These are phyloP conservation scores for Posidonia australis DNA, from an alignment of 106 monocot species.

Conservation along the genomic window DNA sequence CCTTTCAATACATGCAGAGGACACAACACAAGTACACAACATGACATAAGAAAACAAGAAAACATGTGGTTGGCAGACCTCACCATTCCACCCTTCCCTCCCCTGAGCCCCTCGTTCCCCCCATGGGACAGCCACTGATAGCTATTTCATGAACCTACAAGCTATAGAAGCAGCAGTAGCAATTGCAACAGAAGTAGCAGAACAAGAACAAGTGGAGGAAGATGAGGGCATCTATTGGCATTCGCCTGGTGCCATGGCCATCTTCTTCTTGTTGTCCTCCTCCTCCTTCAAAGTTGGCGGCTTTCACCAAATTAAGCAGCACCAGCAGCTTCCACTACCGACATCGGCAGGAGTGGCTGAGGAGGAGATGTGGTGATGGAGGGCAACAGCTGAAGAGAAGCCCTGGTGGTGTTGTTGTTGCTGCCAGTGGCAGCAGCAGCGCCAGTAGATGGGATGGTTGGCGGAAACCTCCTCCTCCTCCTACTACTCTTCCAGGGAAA, in stretches of 20 bases:
- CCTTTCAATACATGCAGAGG: no score
- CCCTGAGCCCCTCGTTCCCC: background rate
- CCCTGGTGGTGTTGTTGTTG: background rate
- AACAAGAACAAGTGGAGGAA: background rate
- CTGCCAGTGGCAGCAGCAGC: background rate
- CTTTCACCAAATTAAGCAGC: background rate
- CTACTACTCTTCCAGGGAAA: background rate
- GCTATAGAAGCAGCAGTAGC: background rate
- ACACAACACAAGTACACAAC: no score
- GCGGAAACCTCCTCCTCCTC: background rate
- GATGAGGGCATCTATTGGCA: background rate
- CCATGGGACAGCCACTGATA: background rate
- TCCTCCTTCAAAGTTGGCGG: background rate
- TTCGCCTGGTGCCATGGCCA: background rate
- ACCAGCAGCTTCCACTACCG: background rate
- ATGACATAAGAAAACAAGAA: no score
- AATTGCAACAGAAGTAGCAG: no score
- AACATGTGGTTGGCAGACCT: background rate
- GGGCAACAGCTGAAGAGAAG: background rate
- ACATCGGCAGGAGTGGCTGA: no score
- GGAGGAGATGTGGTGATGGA: background rate
- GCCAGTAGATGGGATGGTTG: slow-evolving; percentile 20
- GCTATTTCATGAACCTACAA: background rate
- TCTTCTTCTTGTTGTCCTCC: background rate
- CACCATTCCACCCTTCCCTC: background rate